These are phyloP conservation scores for Hyphodiscus sp. DNA, from an alignment of 2,329 filamentous ascomycete genomes.

Conservation along the genomic window DNA sequence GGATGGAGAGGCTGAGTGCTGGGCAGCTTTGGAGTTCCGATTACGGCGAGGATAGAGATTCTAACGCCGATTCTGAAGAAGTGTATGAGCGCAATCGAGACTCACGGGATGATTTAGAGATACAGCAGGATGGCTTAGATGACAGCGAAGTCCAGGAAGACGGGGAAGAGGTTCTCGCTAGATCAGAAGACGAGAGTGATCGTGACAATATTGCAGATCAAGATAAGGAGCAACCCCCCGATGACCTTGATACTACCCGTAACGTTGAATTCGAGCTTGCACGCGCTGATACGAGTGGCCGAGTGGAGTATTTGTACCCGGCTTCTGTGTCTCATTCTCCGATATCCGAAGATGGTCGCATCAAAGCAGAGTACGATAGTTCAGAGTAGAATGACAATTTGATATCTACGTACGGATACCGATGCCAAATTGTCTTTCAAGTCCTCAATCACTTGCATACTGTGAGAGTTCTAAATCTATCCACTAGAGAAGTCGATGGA, in stretches of 20 bases:
- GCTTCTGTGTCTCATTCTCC: background rate
- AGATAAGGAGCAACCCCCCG: background rate
- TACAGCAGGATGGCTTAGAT: background rate
- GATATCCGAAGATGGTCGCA: background rate
- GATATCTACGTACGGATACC: background rate
- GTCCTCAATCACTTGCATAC: background rate
- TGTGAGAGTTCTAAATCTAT: background rate
- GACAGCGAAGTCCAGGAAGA: background rate
- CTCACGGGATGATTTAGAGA: slow-evolving; percentile 1
- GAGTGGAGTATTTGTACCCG: background rate
- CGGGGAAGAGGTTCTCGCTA: background rate
- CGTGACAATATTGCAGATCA: background rate
- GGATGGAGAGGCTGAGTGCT: background rate
- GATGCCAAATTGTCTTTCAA: background rate
- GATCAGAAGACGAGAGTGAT: background rate
- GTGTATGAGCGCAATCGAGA: background rate
- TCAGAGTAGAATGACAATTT: too few relatives aligned
- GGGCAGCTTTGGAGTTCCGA: background rate
- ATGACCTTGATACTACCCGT: background rate
- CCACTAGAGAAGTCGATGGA: too few relatives aligned
- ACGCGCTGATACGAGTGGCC: background rate
- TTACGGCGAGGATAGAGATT: background rate
- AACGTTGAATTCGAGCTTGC: background rate
- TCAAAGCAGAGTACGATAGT: too few relatives aligned
- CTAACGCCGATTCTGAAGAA: background rate